Evolutionary conservation across 2,329 filamentous ascomycete species (phyloP).

Genomic region (Calycina herbarum): DNA sequence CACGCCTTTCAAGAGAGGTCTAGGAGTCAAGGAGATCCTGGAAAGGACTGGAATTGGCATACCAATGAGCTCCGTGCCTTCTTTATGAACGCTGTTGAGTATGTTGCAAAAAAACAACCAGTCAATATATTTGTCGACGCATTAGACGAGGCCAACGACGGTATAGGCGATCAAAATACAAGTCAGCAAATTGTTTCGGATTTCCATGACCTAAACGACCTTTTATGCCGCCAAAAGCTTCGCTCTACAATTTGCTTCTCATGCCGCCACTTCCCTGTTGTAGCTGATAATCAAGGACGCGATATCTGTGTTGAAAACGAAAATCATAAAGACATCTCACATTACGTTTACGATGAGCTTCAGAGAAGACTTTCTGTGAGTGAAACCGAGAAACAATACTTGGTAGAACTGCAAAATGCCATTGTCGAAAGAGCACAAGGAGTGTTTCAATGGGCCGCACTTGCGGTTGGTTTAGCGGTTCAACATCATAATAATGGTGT

Average conservation of each 20-base stretch:
- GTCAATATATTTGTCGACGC: constrained; percentile 31
- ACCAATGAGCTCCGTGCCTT: constrained; percentile 13
- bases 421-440: constrained; percentile 36
- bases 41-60: constrained; percentile 21
- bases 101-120: neutral
- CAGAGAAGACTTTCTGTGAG: constrained; percentile 6
- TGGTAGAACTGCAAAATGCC: constrained; percentile 17
- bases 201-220: constrained; percentile 13
- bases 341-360: constrained; percentile 19
- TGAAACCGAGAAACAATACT: constrained; percentile 1
- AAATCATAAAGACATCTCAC: constrained; percentile 36
- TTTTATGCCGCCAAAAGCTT: neutral
- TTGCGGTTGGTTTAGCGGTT: constrained; percentile 30
- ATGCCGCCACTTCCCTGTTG: constrained; percentile 21
- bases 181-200: constrained; percentile 9
- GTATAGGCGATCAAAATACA: neutral
- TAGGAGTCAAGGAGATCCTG: constrained; percentile 9
- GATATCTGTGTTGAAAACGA: constrained; percentile 36
- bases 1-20: constrained; percentile 1
- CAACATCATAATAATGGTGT: constrained; percentile 14
- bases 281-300: constrained; percentile 15
- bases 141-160: constrained; percentile 28
- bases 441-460: constrained; percentile 42
- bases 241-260: constrained; percentile 25
- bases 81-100: constrained; percentile 9